These are phyloP conservation scores for Didymella glomerata DNA, from an alignment of 2,329 filamentous ascomycete genomes.

Conservation along the genomic window DNA sequence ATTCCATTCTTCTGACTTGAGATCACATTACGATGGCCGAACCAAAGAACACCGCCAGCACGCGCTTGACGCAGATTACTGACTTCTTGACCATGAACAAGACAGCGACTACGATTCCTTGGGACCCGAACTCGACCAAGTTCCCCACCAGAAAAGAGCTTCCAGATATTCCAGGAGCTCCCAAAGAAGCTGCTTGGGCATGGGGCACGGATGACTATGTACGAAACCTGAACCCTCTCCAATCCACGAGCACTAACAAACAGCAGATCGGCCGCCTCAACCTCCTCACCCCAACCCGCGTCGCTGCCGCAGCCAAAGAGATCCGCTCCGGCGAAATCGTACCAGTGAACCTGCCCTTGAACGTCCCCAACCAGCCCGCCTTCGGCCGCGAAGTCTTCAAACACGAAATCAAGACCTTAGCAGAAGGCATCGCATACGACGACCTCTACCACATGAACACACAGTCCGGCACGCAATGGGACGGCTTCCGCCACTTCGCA, in stretches of 20 bases:
- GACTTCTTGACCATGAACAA: constrained; percentile 58
- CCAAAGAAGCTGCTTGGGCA: constrained; percentile 66
- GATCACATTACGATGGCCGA: constrained; percentile 41
- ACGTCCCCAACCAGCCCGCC: constrained; percentile 61
- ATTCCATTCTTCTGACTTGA: neutral
- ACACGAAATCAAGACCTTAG: constrained; percentile 61
- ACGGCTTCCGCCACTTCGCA: constrained; percentile 57
- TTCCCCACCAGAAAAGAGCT: constrained; percentile 65
- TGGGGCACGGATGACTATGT: constrained; percentile 66
- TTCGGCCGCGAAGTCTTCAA: constrained; percentile 63
- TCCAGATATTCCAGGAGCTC: constrained; percentile 61
- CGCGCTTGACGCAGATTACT: constrained; percentile 55
- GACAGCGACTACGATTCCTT: constrained; percentile 59
- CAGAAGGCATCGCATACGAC: constrained; percentile 51
- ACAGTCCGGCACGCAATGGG: constrained; percentile 57
- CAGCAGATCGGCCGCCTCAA: constrained; percentile 62
- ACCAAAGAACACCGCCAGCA: constrained; percentile 43
- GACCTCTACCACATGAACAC: constrained; percentile 56
- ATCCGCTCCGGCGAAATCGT: constrained; percentile 65
- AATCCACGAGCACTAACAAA: neutral
- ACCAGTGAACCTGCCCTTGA: constrained; percentile 63
- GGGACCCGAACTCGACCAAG: constrained; percentile 61
- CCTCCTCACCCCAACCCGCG: constrained; percentile 63
- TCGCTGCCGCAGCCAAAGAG: constrained; percentile 62
- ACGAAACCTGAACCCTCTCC: neutral